These are phyloP conservation scores for Turnera subulata DNA, from an alignment of 345 rosid species.

Conservation along the genomic window DNA sequence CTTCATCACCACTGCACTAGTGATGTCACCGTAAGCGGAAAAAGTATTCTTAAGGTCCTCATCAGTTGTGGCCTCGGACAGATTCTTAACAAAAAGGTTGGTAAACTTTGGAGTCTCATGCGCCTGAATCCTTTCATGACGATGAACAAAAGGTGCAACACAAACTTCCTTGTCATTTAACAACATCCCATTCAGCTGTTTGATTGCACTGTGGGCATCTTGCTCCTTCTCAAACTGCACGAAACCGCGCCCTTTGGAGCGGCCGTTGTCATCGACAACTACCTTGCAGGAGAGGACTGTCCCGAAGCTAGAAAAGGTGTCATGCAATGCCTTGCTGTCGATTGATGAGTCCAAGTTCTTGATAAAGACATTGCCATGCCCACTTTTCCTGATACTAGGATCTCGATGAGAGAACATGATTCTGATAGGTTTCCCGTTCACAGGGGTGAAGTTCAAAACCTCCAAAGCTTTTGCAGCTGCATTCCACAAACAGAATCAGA, in stretches of 20 bases:
- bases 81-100: conserved; percentile 23
- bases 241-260: conserved; percentile 26
- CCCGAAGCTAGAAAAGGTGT: conserved; percentile 23
- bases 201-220: conserved; percentile 22
- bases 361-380: conserved; percentile 25
- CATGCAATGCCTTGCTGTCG: conserved; percentile 26
- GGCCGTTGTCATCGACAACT: conserved; percentile 21
- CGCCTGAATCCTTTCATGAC: conserved; percentile 22
- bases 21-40: conserved; percentile 18
- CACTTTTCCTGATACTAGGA: conserved; percentile 29
- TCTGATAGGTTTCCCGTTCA: conserved; percentile 23
- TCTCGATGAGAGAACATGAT: conserved; percentile 29
- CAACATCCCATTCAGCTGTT: conserved; percentile 26
- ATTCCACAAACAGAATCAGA: too few relatives aligned
- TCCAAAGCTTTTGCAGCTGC: conserved; percentile 31
- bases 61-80: conserved; percentile 18
- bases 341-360: conserved; percentile 25
- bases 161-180: conserved; percentile 27
- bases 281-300: conserved; percentile 26
- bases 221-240: conserved; percentile 25
- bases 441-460: conserved; percentile 22
- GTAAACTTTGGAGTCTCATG: conserved; percentile 11
- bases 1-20: conserved; percentile 29
- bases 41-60: conserved; percentile 21
- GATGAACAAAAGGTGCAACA: conserved; percentile 25